A percentile compares a stretch with the other conserved stretches of the same genome.
Evolutionary conservation across 257 asterid genomes (phyloP).

Genomic region (Nicotiana benthamiana): DNA sequence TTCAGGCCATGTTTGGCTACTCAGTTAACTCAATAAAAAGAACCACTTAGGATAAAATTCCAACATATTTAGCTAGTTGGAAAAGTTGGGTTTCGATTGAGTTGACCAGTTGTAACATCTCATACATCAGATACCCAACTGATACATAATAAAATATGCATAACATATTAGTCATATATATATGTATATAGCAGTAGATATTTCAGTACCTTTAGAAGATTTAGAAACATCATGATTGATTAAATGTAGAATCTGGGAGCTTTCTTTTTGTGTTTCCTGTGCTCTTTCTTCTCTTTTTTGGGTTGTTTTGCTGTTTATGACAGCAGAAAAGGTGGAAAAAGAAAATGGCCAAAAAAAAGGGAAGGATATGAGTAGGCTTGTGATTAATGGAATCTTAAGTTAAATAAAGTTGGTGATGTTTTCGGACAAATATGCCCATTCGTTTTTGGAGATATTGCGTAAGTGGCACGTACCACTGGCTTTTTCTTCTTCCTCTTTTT

Average conservation of each 20-base stretch:
- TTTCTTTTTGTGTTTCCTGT: background rate
- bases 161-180: background rate
- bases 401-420: background rate
- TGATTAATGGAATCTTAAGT: background rate
- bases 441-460: background rate
- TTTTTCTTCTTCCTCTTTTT: background rate
- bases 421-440: constrained; percentile 11
- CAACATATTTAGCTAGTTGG: background rate
- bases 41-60: background rate
- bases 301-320: background rate
- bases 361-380: background rate
- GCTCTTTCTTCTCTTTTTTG: background rate
- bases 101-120: background rate
- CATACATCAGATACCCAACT: background rate
- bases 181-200: background rate
- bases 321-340: background rate
- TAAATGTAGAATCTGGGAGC: background rate
- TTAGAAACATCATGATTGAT: background rate
- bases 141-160: background rate
- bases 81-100: background rate
- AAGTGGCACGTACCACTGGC: background rate
- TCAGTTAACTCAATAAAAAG: background rate
- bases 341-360: background rate
- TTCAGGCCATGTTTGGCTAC: background rate
- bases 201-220: background rate